Conservation (phyloP, 2,329 filamentous ascomycete genomes). For the Monosporascus sp. region DNA sequence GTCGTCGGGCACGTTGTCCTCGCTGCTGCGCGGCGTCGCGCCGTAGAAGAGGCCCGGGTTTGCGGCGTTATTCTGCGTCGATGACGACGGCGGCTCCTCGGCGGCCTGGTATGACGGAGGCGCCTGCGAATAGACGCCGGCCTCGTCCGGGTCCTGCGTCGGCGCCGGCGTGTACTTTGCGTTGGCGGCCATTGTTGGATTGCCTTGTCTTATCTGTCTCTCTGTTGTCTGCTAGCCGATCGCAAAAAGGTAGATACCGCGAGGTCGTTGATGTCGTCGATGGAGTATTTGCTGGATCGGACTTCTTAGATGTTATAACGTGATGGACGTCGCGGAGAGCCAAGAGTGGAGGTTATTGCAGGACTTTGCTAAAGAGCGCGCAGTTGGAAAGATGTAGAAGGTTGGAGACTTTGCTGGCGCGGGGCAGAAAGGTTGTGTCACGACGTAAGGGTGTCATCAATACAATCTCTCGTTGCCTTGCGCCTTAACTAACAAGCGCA, state of each 20-base stretch:
- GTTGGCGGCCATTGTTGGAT: constrained; percentile 59
- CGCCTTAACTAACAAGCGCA: too few species aligned
- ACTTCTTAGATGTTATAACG: not conserved
- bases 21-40: constrained; percentile 63
- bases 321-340: not conserved
- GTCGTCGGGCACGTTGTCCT: constrained; percentile 92
- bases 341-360: not conserved
- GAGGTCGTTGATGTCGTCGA: not conserved
- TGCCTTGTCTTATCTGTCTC: not conserved
- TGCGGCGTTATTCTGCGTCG: constrained; percentile 36
- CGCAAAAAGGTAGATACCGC: not conserved
- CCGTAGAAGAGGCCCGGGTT: constrained; percentile 58
- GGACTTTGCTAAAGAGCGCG: not conserved
- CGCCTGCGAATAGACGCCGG: constrained; percentile 52
- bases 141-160: constrained; percentile 80
- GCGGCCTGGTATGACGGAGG: constrained; percentile 71
- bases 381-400: not conserved
- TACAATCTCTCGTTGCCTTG: not conserved
- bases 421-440: not conserved
- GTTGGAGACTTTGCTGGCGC: not conserved
- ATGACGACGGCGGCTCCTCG: constrained; percentile 38
- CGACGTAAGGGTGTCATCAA: not conserved
- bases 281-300: not conserved
- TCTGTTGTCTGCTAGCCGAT: too few species aligned
- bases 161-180: constrained; percentile 80